Evolutionary conservation across 2,329 filamentous ascomycete genomes (phyloP).

Genomic region (Phymatotrichopsis omnivora): DNA sequence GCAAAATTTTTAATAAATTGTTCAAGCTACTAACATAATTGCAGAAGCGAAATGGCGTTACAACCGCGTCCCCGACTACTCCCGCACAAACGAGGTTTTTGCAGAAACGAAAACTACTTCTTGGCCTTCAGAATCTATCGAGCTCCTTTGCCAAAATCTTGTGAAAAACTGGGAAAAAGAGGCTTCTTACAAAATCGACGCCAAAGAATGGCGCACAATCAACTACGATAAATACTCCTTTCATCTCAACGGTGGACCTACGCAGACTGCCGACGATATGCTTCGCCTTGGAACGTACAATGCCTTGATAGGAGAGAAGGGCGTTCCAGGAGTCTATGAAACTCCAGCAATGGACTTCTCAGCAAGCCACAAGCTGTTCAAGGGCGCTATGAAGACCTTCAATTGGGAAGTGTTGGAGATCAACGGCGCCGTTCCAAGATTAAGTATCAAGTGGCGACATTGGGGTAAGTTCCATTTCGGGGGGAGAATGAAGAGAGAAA

Average conservation of each 20-base stretch:
- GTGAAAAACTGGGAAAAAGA: conserved; percentile 67
- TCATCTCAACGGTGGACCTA: conserved; percentile 51
- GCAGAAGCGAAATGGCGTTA: conserved; percentile 48
- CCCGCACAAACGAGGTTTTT: conserved; percentile 51
- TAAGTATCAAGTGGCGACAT: conserved; percentile 56
- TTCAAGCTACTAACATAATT: too few species aligned
- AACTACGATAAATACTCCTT: conserved; percentile 51
- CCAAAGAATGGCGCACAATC: conserved; percentile 56
- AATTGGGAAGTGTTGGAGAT: conserved; percentile 62
- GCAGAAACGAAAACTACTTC: conserved; percentile 43
- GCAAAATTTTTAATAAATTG: neutral
- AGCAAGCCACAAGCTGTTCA: conserved; percentile 58
- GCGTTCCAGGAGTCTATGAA: conserved; percentile 53
- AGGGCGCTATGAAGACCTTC: conserved; percentile 62
- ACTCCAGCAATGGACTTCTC: conserved; percentile 45
- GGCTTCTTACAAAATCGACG: conserved; percentile 54
- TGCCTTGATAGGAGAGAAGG: conserved; percentile 52
- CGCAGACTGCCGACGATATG: conserved; percentile 53
- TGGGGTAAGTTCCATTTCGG: conserved; percentile 47
- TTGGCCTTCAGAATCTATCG: conserved; percentile 1
- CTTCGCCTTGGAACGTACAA: conserved; percentile 59
- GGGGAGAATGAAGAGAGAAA: too few species aligned
- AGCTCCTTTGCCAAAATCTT: conserved; percentile 52
- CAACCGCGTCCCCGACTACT: conserved; percentile 52
- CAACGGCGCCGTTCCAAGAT: conserved; percentile 53